These are phyloP conservation scores for Pseudogymnoascus sp. DNA, from an alignment of 2,329 filamentous ascomycete genomes.

Conservation along the genomic window DNA sequence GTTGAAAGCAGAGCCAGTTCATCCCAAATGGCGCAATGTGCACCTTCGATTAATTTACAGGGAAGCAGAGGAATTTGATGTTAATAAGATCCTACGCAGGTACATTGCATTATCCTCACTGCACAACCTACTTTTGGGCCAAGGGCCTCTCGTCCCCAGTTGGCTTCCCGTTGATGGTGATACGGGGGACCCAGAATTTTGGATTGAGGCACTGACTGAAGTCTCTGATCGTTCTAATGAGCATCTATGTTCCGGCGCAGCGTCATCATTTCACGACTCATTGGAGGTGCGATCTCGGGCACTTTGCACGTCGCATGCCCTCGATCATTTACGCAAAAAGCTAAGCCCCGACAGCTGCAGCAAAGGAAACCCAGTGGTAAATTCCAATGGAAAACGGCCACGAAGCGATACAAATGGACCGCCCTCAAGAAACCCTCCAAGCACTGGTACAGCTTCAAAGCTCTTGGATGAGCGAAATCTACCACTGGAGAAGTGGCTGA, in stretches of 20 bases:
- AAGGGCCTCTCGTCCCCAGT: neutral
- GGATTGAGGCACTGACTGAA: neutral
- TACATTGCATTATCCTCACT: neutral
- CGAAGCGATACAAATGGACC: neutral
- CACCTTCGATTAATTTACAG: neutral
- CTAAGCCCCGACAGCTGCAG: neutral
- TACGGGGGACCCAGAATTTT: neutral
- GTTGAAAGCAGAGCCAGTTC: neutral
- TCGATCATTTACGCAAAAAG: neutral
- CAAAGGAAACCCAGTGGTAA: neutral
- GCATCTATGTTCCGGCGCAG: neutral
- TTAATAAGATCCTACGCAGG: neutral
- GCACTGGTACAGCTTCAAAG: too few relatives aligned
- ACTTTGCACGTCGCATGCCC: neutral
- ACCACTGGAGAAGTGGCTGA: neutral
- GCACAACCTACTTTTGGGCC: neutral
- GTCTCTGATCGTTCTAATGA: neutral
- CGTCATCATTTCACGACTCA: neutral
- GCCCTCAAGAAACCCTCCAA: neutral
- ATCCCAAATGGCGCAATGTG: neutral
- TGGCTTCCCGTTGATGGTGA: neutral
- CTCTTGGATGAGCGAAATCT: neutral
- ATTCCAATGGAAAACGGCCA: neutral
- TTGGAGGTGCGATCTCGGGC: neutral
- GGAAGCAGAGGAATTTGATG: neutral